These are phyloP conservation scores for Phytophthora pluvialis DNA, from an alignment of 352 stramenopile species.

Conservation along the genomic window DNA sequence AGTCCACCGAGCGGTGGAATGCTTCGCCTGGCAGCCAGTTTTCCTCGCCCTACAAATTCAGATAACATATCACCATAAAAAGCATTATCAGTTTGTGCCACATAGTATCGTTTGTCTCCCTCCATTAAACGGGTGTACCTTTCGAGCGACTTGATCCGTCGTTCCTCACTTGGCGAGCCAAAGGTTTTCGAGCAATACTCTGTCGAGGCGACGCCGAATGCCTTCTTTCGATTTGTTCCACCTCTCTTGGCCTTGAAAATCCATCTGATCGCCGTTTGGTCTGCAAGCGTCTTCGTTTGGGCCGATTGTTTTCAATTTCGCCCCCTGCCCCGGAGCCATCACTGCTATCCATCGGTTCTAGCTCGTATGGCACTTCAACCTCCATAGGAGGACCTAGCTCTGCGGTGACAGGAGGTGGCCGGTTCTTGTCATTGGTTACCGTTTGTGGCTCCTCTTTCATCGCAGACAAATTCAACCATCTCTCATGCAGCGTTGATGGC, in stretches of 20 bases:
- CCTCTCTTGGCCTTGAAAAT: slow-evolving; percentile 5
- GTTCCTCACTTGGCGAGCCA: not conserved
- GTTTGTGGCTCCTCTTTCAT: not conserved
- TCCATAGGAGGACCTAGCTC: not conserved
- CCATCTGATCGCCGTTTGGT: slow-evolving; percentile 10
- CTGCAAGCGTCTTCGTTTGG: slow-evolving; percentile 13
- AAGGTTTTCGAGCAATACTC: not conserved
- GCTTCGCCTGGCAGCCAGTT: slow-evolving; percentile 17
- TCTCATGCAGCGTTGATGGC: not conserved
- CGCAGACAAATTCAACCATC: slow-evolving; percentile 7
- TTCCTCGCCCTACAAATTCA: slow-evolving; percentile 14
- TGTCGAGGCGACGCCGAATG: not conserved
- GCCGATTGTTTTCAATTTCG: not conserved
- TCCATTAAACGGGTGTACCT: slow-evolving; percentile 9
- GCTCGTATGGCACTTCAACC: slow-evolving; percentile 14
- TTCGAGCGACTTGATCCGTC: slow-evolving; percentile 2
- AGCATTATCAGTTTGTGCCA: slow-evolving; percentile 10
- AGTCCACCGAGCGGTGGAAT: not conserved
- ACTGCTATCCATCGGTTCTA: slow-evolving; percentile 19
- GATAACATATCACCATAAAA: slow-evolving; percentile 1
- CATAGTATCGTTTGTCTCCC: not conserved
- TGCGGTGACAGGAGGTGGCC: slow-evolving; percentile 3
- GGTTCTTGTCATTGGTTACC: slow-evolving; percentile 6
- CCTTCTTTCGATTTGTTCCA: not conserved
- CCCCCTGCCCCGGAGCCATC: slow-evolving; percentile 2